Evolutionary conservation across 768 basidiomycete genomes (phyloP), one percentile per base, ranked within the genome.

Genomic region (Suillus lakei): DNA sequence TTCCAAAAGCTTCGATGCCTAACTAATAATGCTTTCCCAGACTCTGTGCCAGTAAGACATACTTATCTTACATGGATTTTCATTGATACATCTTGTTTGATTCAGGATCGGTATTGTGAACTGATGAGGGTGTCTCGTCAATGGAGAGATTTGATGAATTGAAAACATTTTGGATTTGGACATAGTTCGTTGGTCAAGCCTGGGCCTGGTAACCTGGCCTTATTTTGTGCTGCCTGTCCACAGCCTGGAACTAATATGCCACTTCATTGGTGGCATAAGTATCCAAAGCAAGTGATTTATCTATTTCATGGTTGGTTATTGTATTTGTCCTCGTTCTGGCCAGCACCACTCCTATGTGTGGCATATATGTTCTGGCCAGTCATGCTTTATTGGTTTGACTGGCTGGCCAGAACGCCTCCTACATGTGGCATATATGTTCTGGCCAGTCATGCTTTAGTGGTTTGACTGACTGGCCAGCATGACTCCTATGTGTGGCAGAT

Each of bases 141-240:
- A 16, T 69, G 46, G 44, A 38, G 60, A 41, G 61, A 66, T 39
- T 30, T 67, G n/a, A 55, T 43, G 34, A 53, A 53, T 41, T 7
- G 38, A 23, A 64, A 64, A 36, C 21, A 53, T 0, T 44, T 51
- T 32, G 66, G 63, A n/a, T 67, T 60, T 60, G 59, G 64, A 13
- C 69, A 70, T 60, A 56, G 56, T 55, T 50, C 12, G 16, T 23
- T 48, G 26, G 26, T 26, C 0, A 21, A n/a, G 26, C 66, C 64
- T 44, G 60, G 56, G 8, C 38, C 38, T 21, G 66, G 66, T 10
- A 41, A 56, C 9, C 32, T 64, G 67, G 65, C 58, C 39, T 65
- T 7, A 73, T 76, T 74, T 39, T 78, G 75, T 53, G 62, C 71
- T 0, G 68, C 73, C 18, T 78, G 77, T 55, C 76, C 72, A 0